Conservation (phyloP, 2,329 filamentous ascomycete species). For the Lasiodiplodia theobromae region DNA sequence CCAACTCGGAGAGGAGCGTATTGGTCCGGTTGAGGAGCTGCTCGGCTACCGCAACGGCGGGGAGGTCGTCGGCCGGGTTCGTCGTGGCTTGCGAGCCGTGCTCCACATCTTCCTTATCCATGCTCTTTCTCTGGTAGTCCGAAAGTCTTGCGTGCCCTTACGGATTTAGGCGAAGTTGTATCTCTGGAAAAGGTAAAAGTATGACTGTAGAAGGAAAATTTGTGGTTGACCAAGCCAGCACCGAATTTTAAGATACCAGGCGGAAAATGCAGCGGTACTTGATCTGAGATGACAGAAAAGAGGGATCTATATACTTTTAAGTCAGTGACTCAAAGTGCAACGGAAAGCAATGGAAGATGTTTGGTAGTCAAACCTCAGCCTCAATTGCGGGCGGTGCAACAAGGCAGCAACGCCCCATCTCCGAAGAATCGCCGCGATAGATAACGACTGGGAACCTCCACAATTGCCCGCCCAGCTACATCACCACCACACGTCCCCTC, state of each 20-base stretch:
- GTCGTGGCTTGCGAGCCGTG: neutral
- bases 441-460: neutral
- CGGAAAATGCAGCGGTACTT: neutral
- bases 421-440: constrained; percentile 20
- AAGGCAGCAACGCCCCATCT: constrained; percentile 17
- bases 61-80: neutral
- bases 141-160: neutral
- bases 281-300: neutral
- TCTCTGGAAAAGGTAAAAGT: neutral
- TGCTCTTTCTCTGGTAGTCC: neutral
- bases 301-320: neutral
- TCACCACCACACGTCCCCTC: constrained; percentile 8
- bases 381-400: neutral
- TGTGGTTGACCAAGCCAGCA: neutral
- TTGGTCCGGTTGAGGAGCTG: constrained; percentile 26
- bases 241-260: neutral
- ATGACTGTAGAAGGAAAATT: neutral
- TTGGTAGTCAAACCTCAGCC: neutral
- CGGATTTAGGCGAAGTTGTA: neutral
- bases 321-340: neutral
- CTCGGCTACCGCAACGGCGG: constrained; percentile 9
- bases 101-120: neutral
- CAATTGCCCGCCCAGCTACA: constrained; percentile 1
- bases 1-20: constrained; percentile 22
- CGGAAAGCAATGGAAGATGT: neutral